These are phyloP conservation scores for Bipolaris zeicola DNA, from an alignment of 2,329 filamentous ascomycete species.

Conservation along the genomic window DNA sequence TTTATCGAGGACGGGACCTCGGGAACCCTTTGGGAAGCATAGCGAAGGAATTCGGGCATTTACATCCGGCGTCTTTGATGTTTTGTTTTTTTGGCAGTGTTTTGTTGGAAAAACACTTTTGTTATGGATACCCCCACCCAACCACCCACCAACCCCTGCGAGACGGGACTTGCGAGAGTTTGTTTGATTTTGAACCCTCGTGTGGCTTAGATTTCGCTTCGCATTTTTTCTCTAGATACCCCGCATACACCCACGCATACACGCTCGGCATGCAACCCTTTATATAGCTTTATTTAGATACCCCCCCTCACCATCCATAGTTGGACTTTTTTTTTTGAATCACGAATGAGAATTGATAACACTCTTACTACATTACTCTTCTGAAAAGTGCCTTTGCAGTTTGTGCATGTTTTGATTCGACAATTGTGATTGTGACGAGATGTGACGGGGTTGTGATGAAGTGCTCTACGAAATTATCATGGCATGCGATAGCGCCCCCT, in stretches of 20 bases:
- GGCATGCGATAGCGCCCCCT: no score
- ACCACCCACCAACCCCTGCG: conserved; percentile 11
- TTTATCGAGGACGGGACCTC: not conserved
- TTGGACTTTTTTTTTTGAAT: not conserved
- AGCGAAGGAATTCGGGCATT: conserved; percentile 7
- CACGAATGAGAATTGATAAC: not conserved
- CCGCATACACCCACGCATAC: not conserved
- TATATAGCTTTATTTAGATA: conserved; percentile 22
- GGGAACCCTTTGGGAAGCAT: not conserved
- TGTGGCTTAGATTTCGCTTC: conserved; percentile 9
- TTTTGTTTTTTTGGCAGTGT: conserved; percentile 6
- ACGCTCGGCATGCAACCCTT: conserved; percentile 1
- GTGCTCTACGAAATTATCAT: not conserved
- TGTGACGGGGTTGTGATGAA: not conserved
- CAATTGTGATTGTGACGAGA: not conserved
- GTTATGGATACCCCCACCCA: conserved; percentile 24
- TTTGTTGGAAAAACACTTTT: conserved; percentile 8
- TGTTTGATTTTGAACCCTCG: not conserved
- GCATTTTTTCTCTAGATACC: conserved; percentile 1
- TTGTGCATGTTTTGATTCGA: not conserved
- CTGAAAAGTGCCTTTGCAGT: not conserved
- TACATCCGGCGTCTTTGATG: conserved; percentile 5
- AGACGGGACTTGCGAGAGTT: not conserved
- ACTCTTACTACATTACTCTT: not conserved
- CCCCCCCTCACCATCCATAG: not conserved